Evolutionary conservation across 192 early-diverging fungal genomes (phyloP), one percentile per base, ranked within the genome.

Genomic region (Backusella tuberculispora): DNA sequence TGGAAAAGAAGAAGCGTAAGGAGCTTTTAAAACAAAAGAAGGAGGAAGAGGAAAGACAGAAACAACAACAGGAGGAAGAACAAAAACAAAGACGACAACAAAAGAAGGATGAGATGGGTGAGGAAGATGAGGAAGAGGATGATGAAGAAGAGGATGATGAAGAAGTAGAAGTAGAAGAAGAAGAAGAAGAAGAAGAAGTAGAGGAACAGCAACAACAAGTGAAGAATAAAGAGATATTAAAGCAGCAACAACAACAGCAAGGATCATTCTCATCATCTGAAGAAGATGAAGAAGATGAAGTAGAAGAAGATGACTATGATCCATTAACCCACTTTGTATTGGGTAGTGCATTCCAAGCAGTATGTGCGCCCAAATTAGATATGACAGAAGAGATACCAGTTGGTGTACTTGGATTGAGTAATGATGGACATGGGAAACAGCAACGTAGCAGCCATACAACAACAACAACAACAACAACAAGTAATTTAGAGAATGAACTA

Each of bases 1-100:
- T 66, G 29, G 76, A 77, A 47, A 77, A 77, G 68, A 77, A 77
- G 76, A 77, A 72, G 44, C 69, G 76, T 37, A 77, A 77, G 47
- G 76, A 77, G 17, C 64, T 43, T 21, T 43, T 67, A 8, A 38
- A 67, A 67, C 66, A 67, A 41, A 38, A 67, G 21, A 67, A 67
- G 40, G 37, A 42, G 5, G 41, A 67, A 21, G 37, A 42, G 5
- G 38, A 21, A 41, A 43, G 12, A 40, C 66, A 24, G 4, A 17
- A 10, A 21, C 21, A 41, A 42, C n/a, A 67, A 26, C 14, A 29
- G 14, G 63, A 65, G n/a, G n/a, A 53, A 15, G 21, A 53, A 19
- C 50, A 53, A 21, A 53, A 53, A 17, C 17, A 4, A 19, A 19
- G 7, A 53, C 50, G 6, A 53, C 50, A 53, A 53, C n/a, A 53